Base-by-base conservation (phyloP, 148 eudicot species). In the Talinum fruticosum region DNA sequence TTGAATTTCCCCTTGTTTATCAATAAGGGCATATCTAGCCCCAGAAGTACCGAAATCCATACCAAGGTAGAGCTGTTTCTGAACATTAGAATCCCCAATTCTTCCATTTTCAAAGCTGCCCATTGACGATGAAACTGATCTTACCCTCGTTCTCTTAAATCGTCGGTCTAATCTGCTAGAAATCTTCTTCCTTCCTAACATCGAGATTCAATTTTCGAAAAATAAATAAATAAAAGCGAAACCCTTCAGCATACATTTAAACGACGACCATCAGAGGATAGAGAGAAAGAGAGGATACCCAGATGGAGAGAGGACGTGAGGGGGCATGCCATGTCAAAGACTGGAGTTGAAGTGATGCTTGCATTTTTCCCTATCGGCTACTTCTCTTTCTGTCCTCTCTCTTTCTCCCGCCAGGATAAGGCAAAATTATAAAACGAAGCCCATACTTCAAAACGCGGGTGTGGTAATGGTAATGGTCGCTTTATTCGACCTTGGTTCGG, bases 11-110 rank as follows among this genome's bases (percentile, higher is more conserved):
- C 97, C 98, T 29, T 84, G 80, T 74, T 79, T 87, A 77, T 92
- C 91, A 77, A 96, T 93, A 44, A 96, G 72, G 81, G 97, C 88
- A 86, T 84, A 96, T 77, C 99, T 83, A 80, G 98, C 99, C 33
- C 99, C 98, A 28, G 99, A 96, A 37, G 99, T 93, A 69, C 99
- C 99, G 77, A 96, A 96, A 61, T 96, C 99, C 92, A 96, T 79
- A 38, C 99, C 99, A 36, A 96, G 93, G 81, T 90, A 96, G 59
- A 96, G 87, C 76, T 75, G 64, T 38, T 81, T 85, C 23, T 76
- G 78, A 21, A 30, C 75, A 57, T 68, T 68, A 62, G 71, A 28
- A 77, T 68, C 80, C 47, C 26, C 77, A 41, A 32, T 66, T 66
- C 19, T 35, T 24, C 70, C 69, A 12, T 64, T 53, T 47, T 61